Conservation (phyloP, 108 stramenopile genomes). For the Stephanodiscus triporus region DNA sequence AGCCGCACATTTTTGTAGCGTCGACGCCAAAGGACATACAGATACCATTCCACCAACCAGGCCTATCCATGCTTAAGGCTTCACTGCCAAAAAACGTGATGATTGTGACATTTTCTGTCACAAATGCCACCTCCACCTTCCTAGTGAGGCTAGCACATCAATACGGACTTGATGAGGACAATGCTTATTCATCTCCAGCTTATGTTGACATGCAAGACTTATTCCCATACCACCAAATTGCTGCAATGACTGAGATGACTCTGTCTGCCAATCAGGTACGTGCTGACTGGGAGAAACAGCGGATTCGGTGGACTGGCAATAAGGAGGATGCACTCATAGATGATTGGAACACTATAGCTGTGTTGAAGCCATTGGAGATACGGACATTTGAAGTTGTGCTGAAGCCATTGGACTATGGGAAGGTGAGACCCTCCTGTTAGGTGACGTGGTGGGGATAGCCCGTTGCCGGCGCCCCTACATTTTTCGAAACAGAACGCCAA, state of each 20-base stretch:
- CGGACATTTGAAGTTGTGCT: constrained; percentile 56
- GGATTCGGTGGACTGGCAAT: constrained; percentile 33
- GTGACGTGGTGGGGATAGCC: no score
- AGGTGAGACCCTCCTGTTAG: no score
- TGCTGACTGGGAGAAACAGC: constrained; percentile 33
- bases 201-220: constrained; percentile 57
- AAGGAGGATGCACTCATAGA: not conserved
- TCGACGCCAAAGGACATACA: constrained; percentile 21
- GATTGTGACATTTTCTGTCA: constrained; percentile 63
- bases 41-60: constrained; percentile 26
- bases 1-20: constrained; percentile 72
- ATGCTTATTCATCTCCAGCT: constrained; percentile 55
- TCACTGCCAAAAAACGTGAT: constrained; percentile 70
- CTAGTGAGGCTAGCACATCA: constrained; percentile 91
- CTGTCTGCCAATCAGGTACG: constrained; percentile 62
- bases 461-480: no score
- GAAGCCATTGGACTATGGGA: no score
- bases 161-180: constrained; percentile 75
- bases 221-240: constrained; percentile 38
- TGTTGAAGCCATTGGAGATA: constrained; percentile 63
- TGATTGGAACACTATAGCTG: constrained; percentile 17
- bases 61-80: constrained; percentile 38
- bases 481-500: no score
- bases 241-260: constrained; percentile 54
- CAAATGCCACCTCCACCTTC: constrained; percentile 27